These are phyloP conservation scores for Hyphopichia pseudoburtonii DNA, from an alignment of 1,139 yeast genomes.

Conservation along the genomic window DNA sequence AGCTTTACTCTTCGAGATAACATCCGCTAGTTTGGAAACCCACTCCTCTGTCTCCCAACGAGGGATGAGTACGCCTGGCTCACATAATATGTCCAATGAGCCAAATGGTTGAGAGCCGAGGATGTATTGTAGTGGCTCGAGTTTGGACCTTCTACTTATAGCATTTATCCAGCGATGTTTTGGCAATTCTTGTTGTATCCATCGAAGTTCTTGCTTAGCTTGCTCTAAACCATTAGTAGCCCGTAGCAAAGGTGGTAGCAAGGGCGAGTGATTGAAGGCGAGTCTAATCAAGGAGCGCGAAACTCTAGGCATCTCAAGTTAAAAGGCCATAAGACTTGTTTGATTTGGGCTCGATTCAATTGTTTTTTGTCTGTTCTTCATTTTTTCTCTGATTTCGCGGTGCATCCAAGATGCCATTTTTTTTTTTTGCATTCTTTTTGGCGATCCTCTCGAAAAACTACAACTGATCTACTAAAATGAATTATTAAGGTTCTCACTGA, in stretches of 20 bases:
- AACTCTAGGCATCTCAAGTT: constrained; percentile 42
- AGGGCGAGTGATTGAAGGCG: constrained; percentile 25
- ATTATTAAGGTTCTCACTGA: too few species aligned
- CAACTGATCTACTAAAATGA: too few species aligned
- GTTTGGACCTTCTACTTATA: constrained; percentile 36
- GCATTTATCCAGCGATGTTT: constrained; percentile 34
- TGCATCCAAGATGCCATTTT: neutral
- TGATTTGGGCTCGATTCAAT: neutral
- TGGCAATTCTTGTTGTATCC: constrained; percentile 45
- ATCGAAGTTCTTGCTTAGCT: constrained; percentile 37
- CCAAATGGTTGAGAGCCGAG: constrained; percentile 90
- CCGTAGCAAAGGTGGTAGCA: constrained; percentile 33
- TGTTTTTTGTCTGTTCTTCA: neutral
- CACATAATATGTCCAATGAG: constrained; percentile 55
- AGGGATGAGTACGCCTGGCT: constrained; percentile 75
- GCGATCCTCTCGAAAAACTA: too few species aligned
- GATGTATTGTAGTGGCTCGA: constrained; percentile 78
- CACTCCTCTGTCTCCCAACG: constrained; percentile 97
- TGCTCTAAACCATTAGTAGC: constrained; percentile 28
- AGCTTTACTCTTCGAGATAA: neutral
- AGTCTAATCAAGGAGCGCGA: constrained; percentile 22
- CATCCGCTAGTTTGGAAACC: constrained; percentile 46
- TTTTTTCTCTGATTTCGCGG: neutral
- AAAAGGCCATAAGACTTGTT: too few species aligned
- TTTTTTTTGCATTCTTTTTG: neutral